A percentile compares a stretch with the other conserved stretches of the same genome.
These are phyloP conservation scores for Pythium aristosporum DNA, from an alignment of 352 stramenopile species.

Conservation along the genomic window DNA sequence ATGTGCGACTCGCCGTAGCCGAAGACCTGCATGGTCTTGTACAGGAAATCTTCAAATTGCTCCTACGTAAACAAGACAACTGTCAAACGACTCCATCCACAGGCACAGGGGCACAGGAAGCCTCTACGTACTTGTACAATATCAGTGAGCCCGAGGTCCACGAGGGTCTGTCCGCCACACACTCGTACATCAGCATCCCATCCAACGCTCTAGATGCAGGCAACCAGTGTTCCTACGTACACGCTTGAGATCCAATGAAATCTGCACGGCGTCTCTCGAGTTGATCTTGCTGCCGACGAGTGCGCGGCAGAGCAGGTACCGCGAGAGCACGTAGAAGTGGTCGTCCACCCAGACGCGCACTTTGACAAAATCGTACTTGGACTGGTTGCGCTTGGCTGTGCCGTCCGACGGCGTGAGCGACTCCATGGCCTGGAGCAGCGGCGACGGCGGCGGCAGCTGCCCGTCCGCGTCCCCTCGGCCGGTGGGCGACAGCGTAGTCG, in stretches of 20 bases:
- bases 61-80: conserved; percentile 37
- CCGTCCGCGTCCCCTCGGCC: not conserved
- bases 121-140: conserved; percentile 57
- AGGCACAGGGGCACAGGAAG: not conserved
- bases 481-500: conserved; percentile 9
- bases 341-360: conserved; percentile 89
- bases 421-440: conserved; percentile 33
- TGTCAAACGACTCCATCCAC: too few species aligned
- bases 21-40: conserved; percentile 90
- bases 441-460: conserved; percentile 37
- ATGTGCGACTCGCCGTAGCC: conserved; percentile 86
- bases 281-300: conserved; percentile 89
- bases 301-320: conserved; percentile 81
- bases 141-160: conserved; percentile 82
- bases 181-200: conserved; percentile 4
- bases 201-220: not conserved
- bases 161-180: conserved; percentile 53
- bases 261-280: conserved; percentile 83
- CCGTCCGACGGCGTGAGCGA: conserved; percentile 38
- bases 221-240: conserved; percentile 27
- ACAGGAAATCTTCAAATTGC: conserved; percentile 89
- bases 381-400: conserved; percentile 83
- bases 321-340: conserved; percentile 87
- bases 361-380: conserved; percentile 90
- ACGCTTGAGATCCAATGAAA: conserved; percentile 86